Base-by-base conservation (phyloP, 164 flowering plant genomes). In the Liriodendron chinense region DNA sequence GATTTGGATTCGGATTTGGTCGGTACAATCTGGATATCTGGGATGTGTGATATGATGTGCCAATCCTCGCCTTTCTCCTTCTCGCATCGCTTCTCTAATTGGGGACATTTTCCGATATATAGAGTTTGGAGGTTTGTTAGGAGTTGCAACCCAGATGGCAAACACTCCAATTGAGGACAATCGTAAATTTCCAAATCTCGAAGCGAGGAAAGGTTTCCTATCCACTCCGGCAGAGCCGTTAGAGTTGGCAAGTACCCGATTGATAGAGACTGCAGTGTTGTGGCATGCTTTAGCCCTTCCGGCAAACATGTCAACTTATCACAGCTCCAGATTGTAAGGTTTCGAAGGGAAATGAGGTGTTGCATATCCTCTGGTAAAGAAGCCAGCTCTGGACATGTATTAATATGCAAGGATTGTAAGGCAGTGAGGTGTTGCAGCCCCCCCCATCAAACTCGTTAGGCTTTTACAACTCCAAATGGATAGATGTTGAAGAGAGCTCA, bases 1-100 rank as follows among this genome's bases (percentile, higher is more conserved):
- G 43, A n/a, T n/a, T n/a, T n/a, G 43, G 43, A 34, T 34, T 34
- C 7, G 43, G 43, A 34, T 34, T 34, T 34, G 43, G 43, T 34
- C 3, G 3, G 0, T 4, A 0, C 0, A 66, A 74, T 74, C 9
- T 24, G 21, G n/a, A 75, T 20, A 2, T 25, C 0, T 76, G 78
- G 73, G 65, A 76, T 64, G 48, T 76, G 78, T n/a, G 74, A 21
- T 18, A 70, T 63, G 22, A 63, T 63, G 73, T 48, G 48, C 74
- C 78, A 76, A 50, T 76, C 78, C 7, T 47, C 14, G 1, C 78
- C 78, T 56, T 48, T 48, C 56, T 70, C 61, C 53, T 18, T 72
- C 72, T 72, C 72, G 10, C 65, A 20, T 72, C 49, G 75, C 13
- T 20, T 34, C 25, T 72, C 24, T n/a, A 77, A 34, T 22, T 72